A percentile compares a stretch with the other conserved stretches of the same genome.
phyloP scores from a whole-genome alignment of 345 rosid genomes.

The Salix caprea region DNA sequence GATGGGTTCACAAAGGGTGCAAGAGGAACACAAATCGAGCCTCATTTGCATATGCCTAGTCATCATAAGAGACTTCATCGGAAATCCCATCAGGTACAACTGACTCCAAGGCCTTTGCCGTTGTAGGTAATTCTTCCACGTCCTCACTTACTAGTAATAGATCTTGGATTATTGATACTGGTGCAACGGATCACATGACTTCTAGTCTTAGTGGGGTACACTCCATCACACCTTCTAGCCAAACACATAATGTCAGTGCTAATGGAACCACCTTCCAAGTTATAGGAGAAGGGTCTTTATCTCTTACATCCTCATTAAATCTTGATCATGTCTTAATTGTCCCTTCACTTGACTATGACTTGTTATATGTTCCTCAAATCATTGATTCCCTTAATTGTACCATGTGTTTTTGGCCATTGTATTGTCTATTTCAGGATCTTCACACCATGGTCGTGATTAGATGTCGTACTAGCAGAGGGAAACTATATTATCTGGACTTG shows the following conservation, averaged over 20 bases:
- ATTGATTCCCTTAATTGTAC: neutral
- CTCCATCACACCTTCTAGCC: neutral
- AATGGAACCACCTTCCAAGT: neutral
- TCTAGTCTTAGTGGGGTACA: neutral
- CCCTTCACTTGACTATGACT: neutral
- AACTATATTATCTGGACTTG: neutral
- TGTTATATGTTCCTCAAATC: neutral
- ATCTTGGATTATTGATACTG: neutral
- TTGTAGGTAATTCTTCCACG: neutral
- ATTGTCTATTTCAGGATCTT: neutral
- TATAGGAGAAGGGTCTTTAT: neutral
- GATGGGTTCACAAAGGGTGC: neutral
- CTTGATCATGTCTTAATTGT: neutral
- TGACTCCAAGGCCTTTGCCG: neutral
- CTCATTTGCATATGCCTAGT: neutral
- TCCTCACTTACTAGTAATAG: neutral
- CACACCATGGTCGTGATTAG: neutral
- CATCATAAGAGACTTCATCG: neutral
- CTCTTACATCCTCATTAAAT: neutral
- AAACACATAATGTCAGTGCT: neutral
- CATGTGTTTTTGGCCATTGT: neutral
- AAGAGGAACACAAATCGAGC: neutral
- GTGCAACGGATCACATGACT: neutral
- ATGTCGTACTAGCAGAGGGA: neutral
- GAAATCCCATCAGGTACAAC: neutral